Conservation (phyloP, 805 yeast species). For the Myxozyma neotropica region DNA sequence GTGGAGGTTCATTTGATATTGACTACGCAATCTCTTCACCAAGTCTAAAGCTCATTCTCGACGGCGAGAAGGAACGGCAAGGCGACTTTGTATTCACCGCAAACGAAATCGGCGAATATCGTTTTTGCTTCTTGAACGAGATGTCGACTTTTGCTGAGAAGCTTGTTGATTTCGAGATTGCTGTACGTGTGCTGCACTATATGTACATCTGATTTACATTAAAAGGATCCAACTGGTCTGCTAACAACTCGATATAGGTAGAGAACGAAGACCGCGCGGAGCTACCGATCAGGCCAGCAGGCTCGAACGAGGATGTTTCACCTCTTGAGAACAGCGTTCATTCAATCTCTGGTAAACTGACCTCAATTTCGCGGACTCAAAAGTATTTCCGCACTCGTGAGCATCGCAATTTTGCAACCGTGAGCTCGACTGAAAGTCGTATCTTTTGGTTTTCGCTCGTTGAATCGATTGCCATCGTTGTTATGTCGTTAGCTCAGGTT, state of each 20-base stretch:
- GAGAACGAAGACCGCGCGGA: conserved; percentile 57
- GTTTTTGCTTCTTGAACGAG: conserved; percentile 80
- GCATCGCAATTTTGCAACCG: conserved; percentile 88
- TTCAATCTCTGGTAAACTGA: conserved; percentile 37
- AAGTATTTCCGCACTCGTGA: conserved; percentile 89
- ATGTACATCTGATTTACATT: no score
- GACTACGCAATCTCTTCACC: conserved; percentile 67
- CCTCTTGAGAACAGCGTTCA: conserved; percentile 43
- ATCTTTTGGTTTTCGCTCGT: conserved; percentile 73
- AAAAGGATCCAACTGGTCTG: neutral
- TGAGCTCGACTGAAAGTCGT: conserved; percentile 74
- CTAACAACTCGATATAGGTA: conserved; percentile 23
- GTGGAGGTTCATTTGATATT: conserved; percentile 78
- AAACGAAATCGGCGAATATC: conserved; percentile 72
- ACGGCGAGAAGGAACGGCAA: conserved; percentile 66
- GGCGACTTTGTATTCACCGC: conserved; percentile 79
- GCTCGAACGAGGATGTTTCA: conserved; percentile 25
- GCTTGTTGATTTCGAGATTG: conserved; percentile 80
- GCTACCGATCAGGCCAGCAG: conserved; percentile 51
- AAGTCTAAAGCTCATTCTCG: conserved; percentile 53
- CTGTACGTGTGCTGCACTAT: conserved; percentile 47
- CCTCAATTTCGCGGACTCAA: conserved; percentile 45
- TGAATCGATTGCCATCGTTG: conserved; percentile 73
- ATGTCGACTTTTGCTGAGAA: conserved; percentile 82
- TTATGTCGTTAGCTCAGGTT: conserved; percentile 76